Percentiles rank a stretch among this genome's conserved stretches.
Evolutionary conservation across 495 filamentous ascomycete genomes (phyloP).

Genomic region (Pyrenula aspistea): DNA sequence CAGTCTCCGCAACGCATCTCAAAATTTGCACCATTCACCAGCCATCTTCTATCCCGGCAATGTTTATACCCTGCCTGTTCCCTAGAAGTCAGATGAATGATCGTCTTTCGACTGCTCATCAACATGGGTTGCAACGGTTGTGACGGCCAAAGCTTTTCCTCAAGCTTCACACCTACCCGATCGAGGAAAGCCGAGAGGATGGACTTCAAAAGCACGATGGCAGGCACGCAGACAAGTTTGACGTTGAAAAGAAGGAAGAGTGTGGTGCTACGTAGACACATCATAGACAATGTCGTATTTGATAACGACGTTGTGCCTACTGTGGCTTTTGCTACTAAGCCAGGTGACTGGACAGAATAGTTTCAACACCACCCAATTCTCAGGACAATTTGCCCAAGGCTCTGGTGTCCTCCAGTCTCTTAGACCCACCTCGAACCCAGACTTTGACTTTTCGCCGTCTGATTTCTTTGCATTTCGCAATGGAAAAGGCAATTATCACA

Average conservation of each 20-base stretch:
- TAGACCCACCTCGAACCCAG: background rate
- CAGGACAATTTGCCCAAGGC: background rate
- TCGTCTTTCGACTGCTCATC: background rate
- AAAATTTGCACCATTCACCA: background rate
- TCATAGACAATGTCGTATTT: background rate
- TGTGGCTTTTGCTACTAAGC: background rate
- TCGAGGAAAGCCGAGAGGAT: background rate
- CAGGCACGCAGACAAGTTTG: too few relatives aligned
- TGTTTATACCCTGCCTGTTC: too few relatives aligned
- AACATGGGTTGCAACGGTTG: background rate
- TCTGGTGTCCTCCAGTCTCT: background rate
- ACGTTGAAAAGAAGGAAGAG: too few relatives aligned
- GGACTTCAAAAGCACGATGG: background rate
- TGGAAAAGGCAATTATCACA: conserved; percentile 36
- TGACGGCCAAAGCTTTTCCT: background rate
- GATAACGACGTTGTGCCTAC: background rate
- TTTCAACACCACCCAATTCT: background rate
- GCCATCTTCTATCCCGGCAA: background rate
- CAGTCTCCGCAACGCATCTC: background rate
- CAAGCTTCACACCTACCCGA: background rate
- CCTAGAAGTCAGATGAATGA: background rate
- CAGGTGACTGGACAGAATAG: background rate
- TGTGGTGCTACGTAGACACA: too few relatives aligned
- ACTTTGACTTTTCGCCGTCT: conserved; percentile 37
- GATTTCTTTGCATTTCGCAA: conserved; percentile 25